Conservation (phyloP, 768 basidiomycete species). For the Mycena vitilis region DNA sequence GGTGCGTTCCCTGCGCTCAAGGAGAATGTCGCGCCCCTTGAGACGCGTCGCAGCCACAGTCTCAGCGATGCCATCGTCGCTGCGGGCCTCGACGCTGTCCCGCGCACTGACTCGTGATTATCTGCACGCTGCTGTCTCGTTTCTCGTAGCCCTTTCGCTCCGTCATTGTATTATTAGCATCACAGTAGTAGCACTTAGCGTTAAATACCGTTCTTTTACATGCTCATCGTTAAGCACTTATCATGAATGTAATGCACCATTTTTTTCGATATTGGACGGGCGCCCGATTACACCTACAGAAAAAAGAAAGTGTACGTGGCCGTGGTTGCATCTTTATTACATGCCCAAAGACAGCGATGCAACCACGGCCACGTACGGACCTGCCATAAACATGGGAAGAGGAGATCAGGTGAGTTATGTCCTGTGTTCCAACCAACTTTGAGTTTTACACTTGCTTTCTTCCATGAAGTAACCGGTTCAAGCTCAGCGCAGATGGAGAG, state of each 20-base stretch:
- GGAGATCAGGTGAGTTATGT: constrained; percentile 15
- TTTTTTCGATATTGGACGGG: too few relatives aligned
- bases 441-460: too few relatives aligned
- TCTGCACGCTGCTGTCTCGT: neutral
- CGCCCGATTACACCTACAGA: too few relatives aligned
- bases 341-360: constrained; percentile 30
- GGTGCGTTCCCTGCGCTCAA: constrained; percentile 68
- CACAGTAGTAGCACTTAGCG: constrained; percentile 9
- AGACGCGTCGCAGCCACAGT: constrained; percentile 59
- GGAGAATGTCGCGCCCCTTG: constrained; percentile 57
- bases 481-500: neutral
- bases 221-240: neutral
- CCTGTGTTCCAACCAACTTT: constrained; percentile 19
- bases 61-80: constrained; percentile 66
- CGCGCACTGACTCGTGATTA: constrained; percentile 1
- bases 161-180: constrained; percentile 16
- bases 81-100: constrained; percentile 1
- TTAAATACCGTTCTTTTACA: neutral
- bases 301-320: constrained; percentile 19
- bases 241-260: neutral
- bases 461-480: neutral
- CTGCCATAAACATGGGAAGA: neutral
- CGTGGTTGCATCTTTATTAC: constrained; percentile 33
- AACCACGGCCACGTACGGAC: constrained; percentile 22
- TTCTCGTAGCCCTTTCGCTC: neutral